Evolutionary conservation across 2,329 filamentous ascomycete genomes (phyloP).

Genomic region (Xylariomycetidae sp.): DNA sequence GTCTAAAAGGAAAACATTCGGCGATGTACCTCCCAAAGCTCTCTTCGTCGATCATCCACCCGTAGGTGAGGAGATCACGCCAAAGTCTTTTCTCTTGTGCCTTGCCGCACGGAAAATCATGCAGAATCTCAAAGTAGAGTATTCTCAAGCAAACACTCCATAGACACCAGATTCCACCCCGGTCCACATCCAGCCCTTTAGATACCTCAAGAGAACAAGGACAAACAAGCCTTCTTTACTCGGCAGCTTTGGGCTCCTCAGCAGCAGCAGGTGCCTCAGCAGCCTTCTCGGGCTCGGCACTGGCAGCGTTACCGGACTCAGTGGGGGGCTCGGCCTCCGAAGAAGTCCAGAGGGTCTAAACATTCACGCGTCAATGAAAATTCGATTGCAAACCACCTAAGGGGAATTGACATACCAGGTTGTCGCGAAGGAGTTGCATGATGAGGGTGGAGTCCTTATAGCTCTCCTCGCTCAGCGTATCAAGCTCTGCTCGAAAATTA

Average conservation of each 20-base stretch:
- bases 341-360: conserved; percentile 95
- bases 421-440: conserved; percentile 97
- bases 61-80: conserved; percentile 27
- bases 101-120: conserved; percentile 49
- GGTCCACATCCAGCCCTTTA: conserved; percentile 39
- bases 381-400: too few relatives aligned
- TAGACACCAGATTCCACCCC: conserved; percentile 56
- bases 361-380: conserved; percentile 26
- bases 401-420: conserved; percentile 62
- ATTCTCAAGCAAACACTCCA: conserved; percentile 57
- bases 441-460: conserved; percentile 99
- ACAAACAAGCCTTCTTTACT: conserved; percentile 43
- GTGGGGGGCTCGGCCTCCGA: conserved; percentile 82
- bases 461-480: conserved; percentile 96
- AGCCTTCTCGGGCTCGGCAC: conserved; percentile 53
- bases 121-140: conserved; percentile 38
- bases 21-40: conserved; percentile 43
- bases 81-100: conserved; percentile 36
- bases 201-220: conserved; percentile 35
- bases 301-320: conserved; percentile 48
- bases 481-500: conserved; percentile 63
- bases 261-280: conserved; percentile 48
- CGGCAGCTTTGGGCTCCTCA: conserved; percentile 66
- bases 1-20: conserved; percentile 49
- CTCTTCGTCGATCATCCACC: conserved; percentile 35